Evolutionary conservation across 768 basidiomycete genomes (phyloP).

Genomic region (Lactifluus echinatus): DNA sequence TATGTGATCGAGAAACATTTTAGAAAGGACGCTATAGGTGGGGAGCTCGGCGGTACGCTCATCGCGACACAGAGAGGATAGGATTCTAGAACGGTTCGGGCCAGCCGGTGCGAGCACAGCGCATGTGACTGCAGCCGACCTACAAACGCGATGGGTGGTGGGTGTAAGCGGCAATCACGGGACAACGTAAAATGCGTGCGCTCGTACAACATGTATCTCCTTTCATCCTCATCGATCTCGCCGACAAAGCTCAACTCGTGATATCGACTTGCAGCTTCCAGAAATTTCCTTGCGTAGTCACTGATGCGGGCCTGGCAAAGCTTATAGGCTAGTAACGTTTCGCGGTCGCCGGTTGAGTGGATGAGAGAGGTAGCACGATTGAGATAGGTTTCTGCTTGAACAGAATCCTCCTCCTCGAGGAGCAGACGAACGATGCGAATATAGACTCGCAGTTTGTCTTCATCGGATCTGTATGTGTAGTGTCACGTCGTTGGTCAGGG

Average conservation of each 20-base stretch:
- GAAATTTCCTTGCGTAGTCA: conserved; percentile 85
- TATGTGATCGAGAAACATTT: conserved; percentile 99
- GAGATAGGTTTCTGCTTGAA: conserved; percentile 97
- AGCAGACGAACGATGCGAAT: conserved; percentile 90
- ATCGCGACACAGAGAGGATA: conserved; percentile 90
- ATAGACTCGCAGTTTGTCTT: conserved; percentile 83
- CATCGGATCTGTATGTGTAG: conserved; percentile 38
- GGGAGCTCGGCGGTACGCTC: conserved; percentile 77
- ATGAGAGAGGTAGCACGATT: conserved; percentile 90
- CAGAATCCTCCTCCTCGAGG: conserved; percentile 93
- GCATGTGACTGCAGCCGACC: conserved; percentile 88
- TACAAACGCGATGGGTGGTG: conserved; percentile 28
- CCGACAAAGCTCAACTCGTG: conserved; percentile 90
- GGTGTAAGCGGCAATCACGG: background rate
- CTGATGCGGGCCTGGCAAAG: conserved; percentile 91
- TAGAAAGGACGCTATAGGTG: conserved; percentile 84
- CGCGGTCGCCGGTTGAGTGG: conserved; percentile 69
- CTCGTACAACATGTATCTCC: conserved; percentile 80
- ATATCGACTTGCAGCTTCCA: conserved; percentile 90
- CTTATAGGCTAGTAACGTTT: conserved; percentile 77
- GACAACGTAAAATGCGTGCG: background rate
- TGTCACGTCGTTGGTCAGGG: background rate
- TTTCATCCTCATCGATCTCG: conserved; percentile 90
- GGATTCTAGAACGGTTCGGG: conserved; percentile 86
- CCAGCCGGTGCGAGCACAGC: conserved; percentile 96